Conservation (phyloP, 805 yeast genomes). For the Spencermartinsiella europaea region DNA sequence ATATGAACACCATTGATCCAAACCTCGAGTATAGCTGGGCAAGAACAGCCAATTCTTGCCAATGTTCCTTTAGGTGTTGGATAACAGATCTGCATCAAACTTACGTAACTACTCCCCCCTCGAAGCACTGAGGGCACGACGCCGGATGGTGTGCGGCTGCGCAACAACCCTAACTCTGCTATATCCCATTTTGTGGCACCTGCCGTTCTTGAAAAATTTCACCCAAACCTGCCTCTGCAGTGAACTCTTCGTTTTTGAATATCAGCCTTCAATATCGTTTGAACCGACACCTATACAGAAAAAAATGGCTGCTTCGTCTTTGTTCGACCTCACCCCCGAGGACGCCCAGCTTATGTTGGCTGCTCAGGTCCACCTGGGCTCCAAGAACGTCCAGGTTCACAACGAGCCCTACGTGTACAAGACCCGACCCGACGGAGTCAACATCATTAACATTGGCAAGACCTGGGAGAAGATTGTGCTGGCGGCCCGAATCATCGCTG, state of each 20-base stretch:
- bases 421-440: conserved; percentile 99
- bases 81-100: too few species aligned
- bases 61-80: too few species aligned
- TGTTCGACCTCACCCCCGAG: conserved; percentile 74
- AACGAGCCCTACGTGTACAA: conserved; percentile 70
- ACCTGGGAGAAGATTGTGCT: conserved; percentile 99
- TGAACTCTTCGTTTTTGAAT: background rate
- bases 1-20: too few species aligned
- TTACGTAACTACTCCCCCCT: too few species aligned
- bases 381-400: conserved; percentile 99
- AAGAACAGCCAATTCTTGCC: too few species aligned
- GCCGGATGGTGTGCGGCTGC: too few species aligned
- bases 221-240: background rate
- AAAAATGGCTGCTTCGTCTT: conserved; percentile 22
- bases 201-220: background rate
- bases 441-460: conserved; percentile 96
- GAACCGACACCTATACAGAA: conserved; percentile 2
- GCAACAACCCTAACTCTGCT: background rate
- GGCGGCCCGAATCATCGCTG: conserved; percentile 99
- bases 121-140: too few species aligned
- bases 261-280: background rate
- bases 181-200: background rate
- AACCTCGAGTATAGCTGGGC: too few species aligned
- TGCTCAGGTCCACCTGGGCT: conserved; percentile 99
- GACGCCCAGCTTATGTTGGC: conserved; percentile 99